Conservation (phyloP, 345 rosid species). For the Euphorbia pulcherrima region DNA sequence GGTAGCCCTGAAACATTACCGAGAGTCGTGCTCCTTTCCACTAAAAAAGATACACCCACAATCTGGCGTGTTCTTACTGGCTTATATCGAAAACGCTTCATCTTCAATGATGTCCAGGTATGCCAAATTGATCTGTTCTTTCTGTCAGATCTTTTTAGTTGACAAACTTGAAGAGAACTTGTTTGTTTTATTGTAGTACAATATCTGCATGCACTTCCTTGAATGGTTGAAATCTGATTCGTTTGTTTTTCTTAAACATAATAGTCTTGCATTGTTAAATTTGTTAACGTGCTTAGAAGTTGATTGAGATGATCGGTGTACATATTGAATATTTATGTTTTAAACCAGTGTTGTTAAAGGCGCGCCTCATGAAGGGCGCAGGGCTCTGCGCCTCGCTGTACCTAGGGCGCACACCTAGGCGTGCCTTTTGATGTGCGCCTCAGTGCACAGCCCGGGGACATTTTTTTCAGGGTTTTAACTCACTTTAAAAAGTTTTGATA, state of each 20-base stretch:
- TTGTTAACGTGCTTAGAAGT: not conserved
- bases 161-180: not conserved
- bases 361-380: no score
- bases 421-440: no score
- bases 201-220: not conserved
- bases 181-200: not conserved
- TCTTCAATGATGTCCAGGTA: slow-evolving; percentile 68
- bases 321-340: not conserved
- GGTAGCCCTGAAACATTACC: slow-evolving; percentile 36
- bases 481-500: no score
- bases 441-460: no score
- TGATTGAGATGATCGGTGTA: not conserved
- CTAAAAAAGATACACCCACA: slow-evolving; percentile 74
- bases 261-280: not conserved
- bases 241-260: not conserved
- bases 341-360: no score
- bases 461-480: no score
- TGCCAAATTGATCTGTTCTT: slow-evolving; percentile 2
- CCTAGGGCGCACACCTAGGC: no score
- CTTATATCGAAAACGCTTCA: slow-evolving; percentile 53
- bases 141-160: not conserved
- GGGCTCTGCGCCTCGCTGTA: no score
- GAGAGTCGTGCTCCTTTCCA: slow-evolving; percentile 70
- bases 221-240: not conserved
- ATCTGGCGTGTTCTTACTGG: slow-evolving; percentile 94